phyloP scores from a whole-genome alignment of 2,329 filamentous ascomycete species.

The Trematosphaeria pertusa region DNA sequence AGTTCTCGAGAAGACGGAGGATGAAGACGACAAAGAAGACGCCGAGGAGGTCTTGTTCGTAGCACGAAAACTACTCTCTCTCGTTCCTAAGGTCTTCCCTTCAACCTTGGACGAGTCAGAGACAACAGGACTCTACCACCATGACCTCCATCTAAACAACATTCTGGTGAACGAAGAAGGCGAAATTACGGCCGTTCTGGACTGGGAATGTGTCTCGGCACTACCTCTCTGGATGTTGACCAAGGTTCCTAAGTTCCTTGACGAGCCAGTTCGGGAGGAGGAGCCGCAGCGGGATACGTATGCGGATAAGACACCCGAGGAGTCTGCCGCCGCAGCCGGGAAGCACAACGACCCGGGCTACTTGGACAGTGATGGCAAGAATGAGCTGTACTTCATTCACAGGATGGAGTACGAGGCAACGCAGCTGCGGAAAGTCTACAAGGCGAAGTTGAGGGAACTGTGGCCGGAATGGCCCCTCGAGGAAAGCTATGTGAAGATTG shows the following conservation, averaged over 20 bases:
- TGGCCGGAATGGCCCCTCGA: neutral
- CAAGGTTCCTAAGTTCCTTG: slow-evolving; percentile 14
- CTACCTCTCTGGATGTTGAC: slow-evolving; percentile 19
- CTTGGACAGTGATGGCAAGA: slow-evolving; percentile 16
- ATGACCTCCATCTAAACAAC: slow-evolving; percentile 16
- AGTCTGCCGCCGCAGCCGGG: neutral
- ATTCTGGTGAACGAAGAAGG: slow-evolving; percentile 18
- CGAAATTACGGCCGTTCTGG: slow-evolving; percentile 13
- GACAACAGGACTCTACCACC: slow-evolving; percentile 9
- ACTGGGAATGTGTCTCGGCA: slow-evolving; percentile 22
- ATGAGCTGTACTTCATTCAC: slow-evolving; percentile 18
- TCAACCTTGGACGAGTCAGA: neutral
- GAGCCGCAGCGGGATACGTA: slow-evolving; percentile 2
- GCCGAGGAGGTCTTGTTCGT: slow-evolving; percentile 7
- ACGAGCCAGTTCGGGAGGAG: slow-evolving; percentile 9
- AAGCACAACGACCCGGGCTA: neutral
- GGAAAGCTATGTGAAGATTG: slow-evolving; percentile 22
- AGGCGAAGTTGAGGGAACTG: neutral
- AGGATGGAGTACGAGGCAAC: slow-evolving; percentile 15
- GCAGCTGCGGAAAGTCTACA: slow-evolving; percentile 8
- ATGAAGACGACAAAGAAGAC: slow-evolving; percentile 19
- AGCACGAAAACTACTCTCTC: slow-evolving; percentile 2
- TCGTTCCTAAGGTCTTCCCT: slow-evolving; percentile 12
- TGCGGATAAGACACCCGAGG: no score
- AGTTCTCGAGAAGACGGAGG: slow-evolving; percentile 3